Percentiles rank a stretch among this genome's conserved stretches.
These are phyloP conservation scores for Endogone sp. DNA, from an alignment of 192 early-diverging fungal genomes.

Conservation along the genomic window DNA sequence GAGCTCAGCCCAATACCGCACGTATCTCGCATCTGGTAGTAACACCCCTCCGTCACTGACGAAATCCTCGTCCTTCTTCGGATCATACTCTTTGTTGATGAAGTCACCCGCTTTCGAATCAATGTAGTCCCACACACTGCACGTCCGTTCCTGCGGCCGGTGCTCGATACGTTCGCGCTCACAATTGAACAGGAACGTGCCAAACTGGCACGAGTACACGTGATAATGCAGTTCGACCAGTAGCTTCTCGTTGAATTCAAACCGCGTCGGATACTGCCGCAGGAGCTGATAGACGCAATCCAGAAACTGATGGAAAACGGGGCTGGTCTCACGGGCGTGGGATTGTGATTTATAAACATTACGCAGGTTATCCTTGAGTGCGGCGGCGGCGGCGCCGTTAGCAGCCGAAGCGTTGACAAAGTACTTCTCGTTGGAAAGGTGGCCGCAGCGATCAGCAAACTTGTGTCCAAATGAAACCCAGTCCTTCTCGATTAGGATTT, in stretches of 20 bases:
- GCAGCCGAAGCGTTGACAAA: slow-evolving; percentile 51
- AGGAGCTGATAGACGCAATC: slow-evolving; percentile 95
- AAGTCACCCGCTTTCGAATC: slow-evolving; percentile 48
- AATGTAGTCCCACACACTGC: slow-evolving; percentile 83
- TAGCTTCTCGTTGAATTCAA: slow-evolving; percentile 88
- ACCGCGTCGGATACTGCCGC: slow-evolving; percentile 81
- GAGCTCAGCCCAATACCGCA: slow-evolving; percentile 74
- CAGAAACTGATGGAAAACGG: slow-evolving; percentile 96
- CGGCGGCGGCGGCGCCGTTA: slow-evolving; percentile 46
- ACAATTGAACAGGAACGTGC: slow-evolving; percentile 90
- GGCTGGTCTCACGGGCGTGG: slow-evolving; percentile 79
- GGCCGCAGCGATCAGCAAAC: slow-evolving; percentile 90
- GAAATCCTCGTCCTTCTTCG: slow-evolving; percentile 39
- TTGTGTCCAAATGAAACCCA: slow-evolving; percentile 98
- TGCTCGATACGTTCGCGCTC: slow-evolving; percentile 69
- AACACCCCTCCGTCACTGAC: slow-evolving; percentile 55
- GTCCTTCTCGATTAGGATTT: slow-evolving; percentile 92
- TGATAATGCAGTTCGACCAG: slow-evolving; percentile 81
- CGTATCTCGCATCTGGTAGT: slow-evolving; percentile 54
- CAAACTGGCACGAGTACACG: slow-evolving; percentile 89
- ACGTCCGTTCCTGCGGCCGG: slow-evolving; percentile 23
- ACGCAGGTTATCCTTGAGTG: slow-evolving; percentile 56
- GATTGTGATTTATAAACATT: slow-evolving; percentile 52
- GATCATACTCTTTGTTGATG: slow-evolving; percentile 56
- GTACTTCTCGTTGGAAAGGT: slow-evolving; percentile 73